These are phyloP conservation scores for Plectosphaerella plurivora DNA, from an alignment of 2,329 filamentous ascomycete genomes.

Conservation along the genomic window DNA sequence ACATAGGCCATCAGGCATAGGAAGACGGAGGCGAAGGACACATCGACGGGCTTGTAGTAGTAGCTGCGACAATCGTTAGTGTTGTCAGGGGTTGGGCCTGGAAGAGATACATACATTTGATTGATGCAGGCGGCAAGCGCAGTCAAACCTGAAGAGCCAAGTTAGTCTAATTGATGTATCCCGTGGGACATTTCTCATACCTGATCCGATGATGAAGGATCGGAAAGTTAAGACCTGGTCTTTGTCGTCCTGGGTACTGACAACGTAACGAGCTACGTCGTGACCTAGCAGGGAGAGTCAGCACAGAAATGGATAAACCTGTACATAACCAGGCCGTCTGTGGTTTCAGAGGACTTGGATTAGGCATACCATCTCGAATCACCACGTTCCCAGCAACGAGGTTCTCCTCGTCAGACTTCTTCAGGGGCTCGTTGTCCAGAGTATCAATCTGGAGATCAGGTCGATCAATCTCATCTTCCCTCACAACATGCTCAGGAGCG, in stretches of 20 bases:
- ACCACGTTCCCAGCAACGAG: slow-evolving; percentile 4
- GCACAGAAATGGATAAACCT: not conserved
- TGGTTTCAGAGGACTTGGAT: no score
- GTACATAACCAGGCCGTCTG: not conserved
- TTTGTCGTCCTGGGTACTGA: slow-evolving; percentile 6
- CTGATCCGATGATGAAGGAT: slow-evolving; percentile 9
- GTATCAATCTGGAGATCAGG: not conserved
- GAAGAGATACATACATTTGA: slow-evolving; percentile 2
- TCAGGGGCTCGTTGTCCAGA: not conserved
- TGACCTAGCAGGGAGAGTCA: slow-evolving; percentile 1
- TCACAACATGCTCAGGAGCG: not conserved
- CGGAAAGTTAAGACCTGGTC: slow-evolving; percentile 6
- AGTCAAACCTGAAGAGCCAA: not conserved
- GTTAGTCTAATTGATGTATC: not conserved
- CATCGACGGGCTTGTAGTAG: slow-evolving; percentile 10
- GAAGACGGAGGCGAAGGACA: slow-evolving; percentile 9
- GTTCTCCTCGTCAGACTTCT: slow-evolving; percentile 2
- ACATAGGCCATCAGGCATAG: slow-evolving; percentile 9
- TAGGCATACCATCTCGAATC: not conserved
- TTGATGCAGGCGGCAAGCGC: slow-evolving; percentile 10
- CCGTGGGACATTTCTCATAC: not conserved
- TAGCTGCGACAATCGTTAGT: not conserved
- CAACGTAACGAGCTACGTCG: slow-evolving; percentile 8
- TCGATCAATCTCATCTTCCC: not conserved
- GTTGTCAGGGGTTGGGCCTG: not conserved